A percentile compares a stretch with the other conserved stretches of the same genome.
These are phyloP conservation scores for Steccherinum ochraceum DNA, from an alignment of 768 basidiomycete genomes.

Conservation along the genomic window DNA sequence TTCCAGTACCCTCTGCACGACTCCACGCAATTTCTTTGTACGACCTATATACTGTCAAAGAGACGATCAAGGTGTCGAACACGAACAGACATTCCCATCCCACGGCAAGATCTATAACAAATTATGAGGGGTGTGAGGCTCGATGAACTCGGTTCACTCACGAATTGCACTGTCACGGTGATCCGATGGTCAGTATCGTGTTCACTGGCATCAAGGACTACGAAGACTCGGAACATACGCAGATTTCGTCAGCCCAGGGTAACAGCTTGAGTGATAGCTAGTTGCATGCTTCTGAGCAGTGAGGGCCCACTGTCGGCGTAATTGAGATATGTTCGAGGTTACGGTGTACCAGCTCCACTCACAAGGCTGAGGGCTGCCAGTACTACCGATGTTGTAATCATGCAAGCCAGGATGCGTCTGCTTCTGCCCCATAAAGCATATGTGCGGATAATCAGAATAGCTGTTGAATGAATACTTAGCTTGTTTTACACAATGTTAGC, in stretches of 20 bases:
- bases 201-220: not conserved
- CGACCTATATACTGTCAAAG: conserved; percentile 41
- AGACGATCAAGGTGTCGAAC: conserved; percentile 42
- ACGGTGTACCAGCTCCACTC: conserved; percentile 13
- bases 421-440: conserved; percentile 44
- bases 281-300: conserved; percentile 26
- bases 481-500: not conserved
- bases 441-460: conserved; percentile 38
- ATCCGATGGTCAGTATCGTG: not conserved
- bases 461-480: conserved; percentile 24
- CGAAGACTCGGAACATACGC: conserved; percentile 17
- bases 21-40: conserved; percentile 25
- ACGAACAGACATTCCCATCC: conserved; percentile 47
- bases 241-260: conserved; percentile 7
- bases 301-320: conserved; percentile 42
- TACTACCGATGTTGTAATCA: conserved; percentile 27
- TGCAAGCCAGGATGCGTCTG: conserved; percentile 27
- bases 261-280: conserved; percentile 16
- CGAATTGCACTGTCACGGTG: conserved; percentile 23
- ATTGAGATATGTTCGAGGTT: not conserved
- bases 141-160: conserved; percentile 8
- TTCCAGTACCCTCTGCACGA: conserved; percentile 17
- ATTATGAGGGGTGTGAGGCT: not conserved
- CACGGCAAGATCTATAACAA: conserved; percentile 24
- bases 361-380: conserved; percentile 31